phyloP scores from a whole-genome alignment of 169 alveolate genomes.

The Cryptosporidium andersoni region DNA sequence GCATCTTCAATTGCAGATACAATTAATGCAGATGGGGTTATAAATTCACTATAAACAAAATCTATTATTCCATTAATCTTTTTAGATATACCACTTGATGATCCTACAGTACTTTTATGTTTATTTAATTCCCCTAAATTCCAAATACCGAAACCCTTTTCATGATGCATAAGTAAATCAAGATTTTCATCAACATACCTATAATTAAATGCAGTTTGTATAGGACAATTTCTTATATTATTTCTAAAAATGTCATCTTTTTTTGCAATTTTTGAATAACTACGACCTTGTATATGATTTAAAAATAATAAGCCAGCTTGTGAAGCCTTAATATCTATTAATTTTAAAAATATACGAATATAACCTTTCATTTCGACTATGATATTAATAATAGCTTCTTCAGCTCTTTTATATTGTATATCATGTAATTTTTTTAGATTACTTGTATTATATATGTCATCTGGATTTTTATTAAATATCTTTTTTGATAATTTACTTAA shows the following conservation, averaged over 20 bases:
- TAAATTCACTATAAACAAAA: conserved; percentile 48
- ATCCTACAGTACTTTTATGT: neutral
- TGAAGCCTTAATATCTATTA: conserved; percentile 56
- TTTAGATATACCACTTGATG: conserved; percentile 9
- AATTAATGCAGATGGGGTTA: conserved; percentile 42
- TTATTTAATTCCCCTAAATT: conserved; percentile 6
- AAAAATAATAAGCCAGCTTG: conserved; percentile 52
- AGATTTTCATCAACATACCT: conserved; percentile 44
- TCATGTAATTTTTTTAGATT: neutral
- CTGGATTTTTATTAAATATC: neutral
- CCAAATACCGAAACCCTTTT: conserved; percentile 66
- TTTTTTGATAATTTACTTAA: conserved; percentile 19
- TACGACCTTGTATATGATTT: conserved; percentile 31
- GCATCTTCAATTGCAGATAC: conserved; percentile 50
- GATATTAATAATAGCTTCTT: conserved; percentile 59
- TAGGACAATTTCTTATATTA: conserved; percentile 45
- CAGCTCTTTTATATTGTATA: conserved; percentile 46
- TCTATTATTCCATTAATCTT: conserved; percentile 29
- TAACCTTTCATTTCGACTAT: conserved; percentile 48
- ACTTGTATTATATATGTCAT: neutral
- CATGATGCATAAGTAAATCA: conserved; percentile 64
- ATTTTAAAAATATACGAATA: conserved; percentile 35
- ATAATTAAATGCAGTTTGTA: conserved; percentile 60
- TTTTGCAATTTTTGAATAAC: conserved; percentile 3
- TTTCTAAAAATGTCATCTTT: conserved; percentile 12